Evolutionary conservation across 768 basidiomycete species (phyloP), one percentile per base, ranked within the genome.

Genomic region (Tulasnella sp.): DNA sequence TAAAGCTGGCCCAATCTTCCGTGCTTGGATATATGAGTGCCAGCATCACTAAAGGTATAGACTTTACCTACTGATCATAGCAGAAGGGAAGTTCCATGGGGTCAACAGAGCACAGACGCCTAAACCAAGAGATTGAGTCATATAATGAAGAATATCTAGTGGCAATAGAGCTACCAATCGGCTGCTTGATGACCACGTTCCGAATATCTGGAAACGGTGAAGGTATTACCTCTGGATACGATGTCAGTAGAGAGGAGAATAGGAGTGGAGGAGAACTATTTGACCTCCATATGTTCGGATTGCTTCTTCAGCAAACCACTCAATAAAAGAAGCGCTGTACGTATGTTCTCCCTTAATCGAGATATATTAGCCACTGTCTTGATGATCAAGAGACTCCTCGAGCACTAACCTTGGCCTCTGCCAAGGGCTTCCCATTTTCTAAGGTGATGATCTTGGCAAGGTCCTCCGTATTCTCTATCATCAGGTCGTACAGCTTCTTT

Each of bases 391-490:
- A 25, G 35, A 45, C 35, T 34, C 54, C 15, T 28, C 15, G 9
- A 15, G 6, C 1, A 37, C 48, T 10, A 55, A 83, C 85, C 75
- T 85, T 83, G 31, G 77, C 85, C 58, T 96, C 91, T 0, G 70
- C 68, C 37, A 95, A 68, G 6, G 90, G 74, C 68, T 98, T 99
- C 31, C 95, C 95, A 61, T 99, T 99, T 69, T 99, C 95, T 54
- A 91, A 67, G 5, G 89, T 92, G 58, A 95, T 87, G 53, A 99
- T 76, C 37, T 83, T 76, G 2, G 78, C 77, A 32, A 99, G 70
- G 63, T 99, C 95, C 31, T 95, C 89, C 31, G 79, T 69, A 63
- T 95, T 76, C 60, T 87, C 77, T 58, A 76, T 70, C 83, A 93
- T 83, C 48, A 93, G 72, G 16, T 67, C 65, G 65, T 74, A 83